Percentiles rank a stretch among this genome's conserved stretches.
Conservation (phyloP, 2,329 filamentous ascomycete genomes). For the Hymenoscyphus salicellus region DNA sequence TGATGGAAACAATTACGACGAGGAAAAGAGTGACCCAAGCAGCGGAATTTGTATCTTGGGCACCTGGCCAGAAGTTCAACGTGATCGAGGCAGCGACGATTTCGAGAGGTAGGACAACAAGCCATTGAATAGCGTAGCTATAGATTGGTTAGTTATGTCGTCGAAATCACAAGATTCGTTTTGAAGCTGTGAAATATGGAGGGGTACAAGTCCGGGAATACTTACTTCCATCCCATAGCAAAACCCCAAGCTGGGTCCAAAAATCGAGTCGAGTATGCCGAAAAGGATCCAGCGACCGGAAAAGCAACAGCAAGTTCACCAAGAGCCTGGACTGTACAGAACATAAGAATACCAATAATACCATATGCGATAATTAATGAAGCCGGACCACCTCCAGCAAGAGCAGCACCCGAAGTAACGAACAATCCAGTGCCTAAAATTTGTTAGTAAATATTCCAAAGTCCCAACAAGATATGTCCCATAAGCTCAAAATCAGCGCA, state of each 20-base stretch:
- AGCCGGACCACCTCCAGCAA: conserved; percentile 37
- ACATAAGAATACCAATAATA: conserved; percentile 69
- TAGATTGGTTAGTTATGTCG: not conserved
- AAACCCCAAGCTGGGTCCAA: conserved; percentile 92
- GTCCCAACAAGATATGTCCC: conserved; percentile 36
- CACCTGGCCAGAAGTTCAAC: conserved; percentile 68
- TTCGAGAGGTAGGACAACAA: conserved; percentile 77
- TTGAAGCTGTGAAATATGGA: not conserved
- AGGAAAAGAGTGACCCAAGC: conserved; percentile 84
- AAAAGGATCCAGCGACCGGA: conserved; percentile 86
- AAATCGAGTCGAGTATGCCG: conserved; percentile 88
- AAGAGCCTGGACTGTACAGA: conserved; percentile 77
- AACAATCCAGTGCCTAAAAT: conserved; percentile 72
- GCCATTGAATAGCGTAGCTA: conserved; percentile 73
- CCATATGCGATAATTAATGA: conserved; percentile 33
- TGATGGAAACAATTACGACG: conserved; percentile 71
- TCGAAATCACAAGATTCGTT: not conserved
- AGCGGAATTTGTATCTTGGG: conserved; percentile 45
- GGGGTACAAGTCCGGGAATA: not conserved
- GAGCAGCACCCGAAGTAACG: conserved; percentile 52
- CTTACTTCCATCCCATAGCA: conserved; percentile 88
- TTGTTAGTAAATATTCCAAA: conserved; percentile 43
- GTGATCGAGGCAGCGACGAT: conserved; percentile 83
- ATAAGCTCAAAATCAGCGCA: conserved; percentile 64
- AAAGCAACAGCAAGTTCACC: conserved; percentile 92